Percentiles rank a stretch among this genome's conserved stretches.
phyloP scores from a whole-genome alignment of 208 protist species.

The Wallacemonas collosoma region DNA sequence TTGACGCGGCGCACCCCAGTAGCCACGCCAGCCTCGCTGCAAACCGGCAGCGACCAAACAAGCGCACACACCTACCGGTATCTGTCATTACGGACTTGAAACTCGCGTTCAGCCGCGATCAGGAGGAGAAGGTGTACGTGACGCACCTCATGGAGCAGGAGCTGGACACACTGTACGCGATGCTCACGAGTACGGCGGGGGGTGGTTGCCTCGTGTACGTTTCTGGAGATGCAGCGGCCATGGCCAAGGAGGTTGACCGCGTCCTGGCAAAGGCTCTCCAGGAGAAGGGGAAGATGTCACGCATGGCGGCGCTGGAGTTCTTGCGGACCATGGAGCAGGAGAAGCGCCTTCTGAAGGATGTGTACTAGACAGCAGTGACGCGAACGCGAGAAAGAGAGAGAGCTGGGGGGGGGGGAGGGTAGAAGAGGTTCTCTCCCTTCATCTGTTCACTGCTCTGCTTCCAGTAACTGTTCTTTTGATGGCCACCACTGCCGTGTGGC shows the following conservation, averaged over 20 bases:
- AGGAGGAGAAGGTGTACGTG: slow-evolving; percentile 78
- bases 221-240: slow-evolving; percentile 89
- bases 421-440: too few species aligned
- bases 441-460: too few species aligned
- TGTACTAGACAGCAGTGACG: slow-evolving; percentile 64
- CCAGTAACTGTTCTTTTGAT: too few species aligned
- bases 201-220: slow-evolving; percentile 80
- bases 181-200: slow-evolving; percentile 39
- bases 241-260: slow-evolving; percentile 92
- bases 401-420: too few species aligned
- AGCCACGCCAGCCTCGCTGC: slow-evolving; percentile 30
- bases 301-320: slow-evolving; percentile 62
- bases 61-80: slow-evolving; percentile 20
- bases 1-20: slow-evolving; percentile 31
- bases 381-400: neutral
- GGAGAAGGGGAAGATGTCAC: slow-evolving; percentile 58
- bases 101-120: slow-evolving; percentile 90
- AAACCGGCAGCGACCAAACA: slow-evolving; percentile 9
- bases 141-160: slow-evolving; percentile 85
- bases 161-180: slow-evolving; percentile 50
- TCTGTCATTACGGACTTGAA: slow-evolving; percentile 63
- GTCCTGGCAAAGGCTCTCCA: slow-evolving; percentile 70
- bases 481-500: too few species aligned
- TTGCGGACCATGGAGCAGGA: slow-evolving; percentile 75
- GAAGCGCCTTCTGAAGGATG: slow-evolving; percentile 91